Conservation (phyloP, 352 stramenopile genomes). For the Pythium oligandrum region DNA sequence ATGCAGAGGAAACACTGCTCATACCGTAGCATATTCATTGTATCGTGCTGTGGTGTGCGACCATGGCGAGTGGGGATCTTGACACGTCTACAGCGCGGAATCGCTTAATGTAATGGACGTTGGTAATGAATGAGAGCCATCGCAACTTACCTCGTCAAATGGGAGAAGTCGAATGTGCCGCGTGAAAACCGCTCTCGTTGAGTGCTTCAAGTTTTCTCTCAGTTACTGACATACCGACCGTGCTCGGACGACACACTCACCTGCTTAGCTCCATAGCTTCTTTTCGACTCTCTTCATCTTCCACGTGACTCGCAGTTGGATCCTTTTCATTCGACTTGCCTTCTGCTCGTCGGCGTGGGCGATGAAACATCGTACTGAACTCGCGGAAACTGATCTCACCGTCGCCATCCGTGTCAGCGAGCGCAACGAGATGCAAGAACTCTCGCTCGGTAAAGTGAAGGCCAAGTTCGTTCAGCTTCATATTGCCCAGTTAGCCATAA, state of each 20-base stretch:
- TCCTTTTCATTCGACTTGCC: too few relatives aligned
- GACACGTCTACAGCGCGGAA: slow-evolving; percentile 15
- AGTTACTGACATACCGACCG: too few relatives aligned
- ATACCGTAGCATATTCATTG: slow-evolving; percentile 12
- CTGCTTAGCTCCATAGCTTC: too few relatives aligned
- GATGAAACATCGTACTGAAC: slow-evolving; percentile 38
- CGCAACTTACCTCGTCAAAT: slow-evolving; percentile 28
- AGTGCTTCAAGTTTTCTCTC: slow-evolving; percentile 1
- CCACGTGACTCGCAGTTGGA: too few relatives aligned
- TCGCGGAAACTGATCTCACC: slow-evolving; percentile 59
- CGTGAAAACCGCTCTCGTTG: slow-evolving; percentile 9
- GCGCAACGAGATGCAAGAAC: slow-evolving; percentile 32
- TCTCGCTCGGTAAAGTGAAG: slow-evolving; percentile 45
- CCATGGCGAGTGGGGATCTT: slow-evolving; percentile 39
- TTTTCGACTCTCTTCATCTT: too few relatives aligned
- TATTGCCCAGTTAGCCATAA: background rate
- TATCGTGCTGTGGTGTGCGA: slow-evolving; percentile 29
- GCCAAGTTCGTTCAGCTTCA: slow-evolving; percentile 40
- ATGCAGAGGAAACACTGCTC: background rate
- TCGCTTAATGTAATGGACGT: background rate
- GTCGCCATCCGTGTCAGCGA: slow-evolving; percentile 38
- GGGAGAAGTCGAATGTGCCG: slow-evolving; percentile 38
- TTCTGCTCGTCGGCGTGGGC: background rate
- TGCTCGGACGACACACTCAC: background rate
- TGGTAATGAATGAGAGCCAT: background rate